These are phyloP conservation scores for Tieghemostelium lacteum DNA, from an alignment of 78 protist species.

Conservation along the genomic window DNA sequence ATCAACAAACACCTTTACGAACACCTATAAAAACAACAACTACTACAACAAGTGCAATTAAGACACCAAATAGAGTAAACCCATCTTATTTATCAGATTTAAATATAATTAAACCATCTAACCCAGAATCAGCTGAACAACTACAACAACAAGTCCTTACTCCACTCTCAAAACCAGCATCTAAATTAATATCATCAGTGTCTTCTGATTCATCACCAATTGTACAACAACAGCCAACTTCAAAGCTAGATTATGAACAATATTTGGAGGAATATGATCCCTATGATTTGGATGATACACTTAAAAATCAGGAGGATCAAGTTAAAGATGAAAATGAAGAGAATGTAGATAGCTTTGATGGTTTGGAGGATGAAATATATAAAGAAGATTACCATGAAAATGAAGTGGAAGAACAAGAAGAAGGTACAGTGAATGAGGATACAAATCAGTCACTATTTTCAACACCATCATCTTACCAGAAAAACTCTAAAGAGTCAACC, in stretches of 20 bases:
- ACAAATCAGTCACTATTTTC: too few relatives aligned
- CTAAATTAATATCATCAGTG: constrained; percentile 8
- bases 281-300: background rate
- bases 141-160: background rate
- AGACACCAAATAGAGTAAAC: too few relatives aligned
- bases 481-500: too few relatives aligned
- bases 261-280: background rate
- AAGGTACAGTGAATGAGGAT: too few relatives aligned
- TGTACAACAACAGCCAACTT: background rate
- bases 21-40: background rate
- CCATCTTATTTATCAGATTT: background rate
- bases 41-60: background rate
- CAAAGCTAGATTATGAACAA: background rate
- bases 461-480: too few relatives aligned
- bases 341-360: background rate
- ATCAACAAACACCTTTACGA: background rate
- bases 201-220: background rate
- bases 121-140: background rate
- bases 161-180: background rate
- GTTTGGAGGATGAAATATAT: background rate
- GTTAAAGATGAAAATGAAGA: constrained; percentile 9
- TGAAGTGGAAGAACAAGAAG: constrained; percentile 12
- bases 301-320: background rate
- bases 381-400: background rate
- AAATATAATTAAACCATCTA: background rate